Conservation (phyloP, 2,329 filamentous ascomycete species). For the Ophiosphaerella korrae region DNA sequence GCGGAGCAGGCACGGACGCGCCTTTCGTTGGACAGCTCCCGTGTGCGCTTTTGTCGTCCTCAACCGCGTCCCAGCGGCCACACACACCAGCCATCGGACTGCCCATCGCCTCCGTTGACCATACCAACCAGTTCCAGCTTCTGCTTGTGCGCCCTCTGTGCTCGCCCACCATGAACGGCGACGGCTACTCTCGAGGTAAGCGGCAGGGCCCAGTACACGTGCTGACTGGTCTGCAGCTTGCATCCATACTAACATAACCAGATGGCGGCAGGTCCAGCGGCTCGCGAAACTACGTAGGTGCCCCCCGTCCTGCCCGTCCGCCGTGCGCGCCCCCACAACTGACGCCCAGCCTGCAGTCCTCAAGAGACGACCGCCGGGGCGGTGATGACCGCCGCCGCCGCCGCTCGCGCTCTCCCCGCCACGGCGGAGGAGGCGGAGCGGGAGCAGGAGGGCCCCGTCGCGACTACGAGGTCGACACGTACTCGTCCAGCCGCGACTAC, state of each 20-base stretch:
- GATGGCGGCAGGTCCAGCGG: conserved; percentile 45
- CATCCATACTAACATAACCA: conserved; percentile 38
- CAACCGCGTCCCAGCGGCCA: conserved; percentile 21
- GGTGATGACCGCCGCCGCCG: conserved; percentile 58
- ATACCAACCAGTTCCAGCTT: no score
- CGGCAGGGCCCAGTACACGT: conserved; percentile 36
- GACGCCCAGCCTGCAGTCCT: conserved; percentile 37
- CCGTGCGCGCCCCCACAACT: conserved; percentile 1
- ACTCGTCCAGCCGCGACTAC: conserved; percentile 91
- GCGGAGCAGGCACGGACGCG: conserved; percentile 20
- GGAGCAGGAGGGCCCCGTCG: conserved; percentile 58
- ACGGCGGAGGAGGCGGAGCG: conserved; percentile 50
- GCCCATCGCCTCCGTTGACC: conserved; percentile 7
- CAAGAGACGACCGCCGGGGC: conserved; percentile 39
- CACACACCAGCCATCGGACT: conserved; percentile 14
- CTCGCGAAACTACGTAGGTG: conserved; percentile 48
- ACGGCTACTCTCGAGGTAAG: conserved; percentile 79
- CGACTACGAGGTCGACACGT: conserved; percentile 79
- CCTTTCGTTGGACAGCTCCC: conserved; percentile 2
- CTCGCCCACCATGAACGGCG: conserved; percentile 74
- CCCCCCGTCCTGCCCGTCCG: conserved; percentile 11
- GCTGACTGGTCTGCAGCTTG: conserved; percentile 45
- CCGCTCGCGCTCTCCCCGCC: conserved; percentile 85
- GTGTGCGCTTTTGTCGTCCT: conserved; percentile 12
- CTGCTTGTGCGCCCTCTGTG: neutral